A percentile compares a stretch with the other conserved stretches of the same genome.
phyloP scores from a whole-genome alignment of 257 asterid species.

The Solanum raphanifolium region DNA sequence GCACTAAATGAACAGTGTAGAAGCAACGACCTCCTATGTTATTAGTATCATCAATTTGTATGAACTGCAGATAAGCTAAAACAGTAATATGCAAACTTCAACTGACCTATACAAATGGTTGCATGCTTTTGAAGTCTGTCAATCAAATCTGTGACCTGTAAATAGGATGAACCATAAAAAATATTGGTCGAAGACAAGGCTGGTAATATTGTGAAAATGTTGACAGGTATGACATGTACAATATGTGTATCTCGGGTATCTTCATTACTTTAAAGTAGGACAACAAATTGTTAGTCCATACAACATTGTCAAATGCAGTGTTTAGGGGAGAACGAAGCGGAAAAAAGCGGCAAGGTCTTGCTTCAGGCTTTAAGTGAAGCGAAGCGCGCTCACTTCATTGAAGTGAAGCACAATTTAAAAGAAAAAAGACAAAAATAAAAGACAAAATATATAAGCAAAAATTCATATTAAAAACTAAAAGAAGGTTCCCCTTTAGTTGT shows the following conservation, averaged over 20 bases:
- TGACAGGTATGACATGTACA: background rate
- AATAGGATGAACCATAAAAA: constrained; percentile 7
- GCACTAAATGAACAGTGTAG: background rate
- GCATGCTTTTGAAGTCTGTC: constrained; percentile 59
- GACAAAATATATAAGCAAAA: no score
- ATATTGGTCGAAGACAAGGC: background rate
- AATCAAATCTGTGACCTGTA: constrained; percentile 72
- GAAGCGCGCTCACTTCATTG: no score
- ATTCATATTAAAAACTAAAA: no score
- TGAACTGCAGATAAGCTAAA: background rate
- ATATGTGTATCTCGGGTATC: background rate
- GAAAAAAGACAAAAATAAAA: no score
- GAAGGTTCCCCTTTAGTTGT: no score
- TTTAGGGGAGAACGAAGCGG: no score
- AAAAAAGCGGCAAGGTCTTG: no score
- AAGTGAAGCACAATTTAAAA: no score
- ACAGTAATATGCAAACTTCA: background rate
- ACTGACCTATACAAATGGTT: constrained; percentile 50
- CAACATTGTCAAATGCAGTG: background rate
- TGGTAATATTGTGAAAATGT: background rate
- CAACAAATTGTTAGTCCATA: background rate
- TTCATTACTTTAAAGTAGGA: background rate
- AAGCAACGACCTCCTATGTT: background rate
- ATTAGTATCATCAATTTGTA: background rate
- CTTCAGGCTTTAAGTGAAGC: no score